Evolutionary conservation across 2,329 filamentous ascomycete genomes (phyloP).

Genomic region (Stachybotrys chartarum): DNA sequence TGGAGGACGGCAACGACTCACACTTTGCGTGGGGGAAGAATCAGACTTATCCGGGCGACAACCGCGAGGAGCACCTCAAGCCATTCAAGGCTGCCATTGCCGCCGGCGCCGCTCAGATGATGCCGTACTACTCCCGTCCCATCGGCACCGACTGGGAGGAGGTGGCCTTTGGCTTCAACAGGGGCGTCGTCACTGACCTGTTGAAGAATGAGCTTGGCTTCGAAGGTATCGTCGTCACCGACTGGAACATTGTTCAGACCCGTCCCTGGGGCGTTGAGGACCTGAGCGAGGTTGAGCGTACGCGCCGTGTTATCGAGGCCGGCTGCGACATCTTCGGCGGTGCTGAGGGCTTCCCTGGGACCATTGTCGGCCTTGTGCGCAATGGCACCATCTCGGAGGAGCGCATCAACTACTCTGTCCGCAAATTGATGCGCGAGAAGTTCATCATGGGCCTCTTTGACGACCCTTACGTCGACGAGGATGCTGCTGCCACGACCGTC

Average conservation of each 20-base stretch:
- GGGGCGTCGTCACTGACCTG: conserved; percentile 38
- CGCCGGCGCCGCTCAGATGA: conserved; percentile 41
- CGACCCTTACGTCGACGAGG: conserved; percentile 38
- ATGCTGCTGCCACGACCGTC: conserved; percentile 31
- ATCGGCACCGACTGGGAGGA: conserved; percentile 36
- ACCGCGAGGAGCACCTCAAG: conserved; percentile 42
- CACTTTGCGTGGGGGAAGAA: conserved; percentile 42
- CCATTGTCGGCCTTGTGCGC: conserved; percentile 37
- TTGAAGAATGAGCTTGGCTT: conserved; percentile 39
- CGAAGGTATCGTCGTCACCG: conserved; percentile 39
- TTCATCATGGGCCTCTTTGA: conserved; percentile 44
- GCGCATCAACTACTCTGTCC: conserved; percentile 36
- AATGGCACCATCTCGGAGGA: conserved; percentile 32
- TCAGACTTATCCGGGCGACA: conserved; percentile 40
- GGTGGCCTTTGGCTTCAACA: conserved; percentile 43
- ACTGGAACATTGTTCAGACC: conserved; percentile 42
- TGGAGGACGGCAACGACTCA: conserved; percentile 40
- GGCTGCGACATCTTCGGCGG: conserved; percentile 45
- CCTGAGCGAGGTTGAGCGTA: conserved; percentile 33
- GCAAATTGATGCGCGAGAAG: conserved; percentile 38
- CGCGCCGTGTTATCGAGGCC: conserved; percentile 35
- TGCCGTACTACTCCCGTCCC: conserved; percentile 43
- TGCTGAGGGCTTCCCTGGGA: conserved; percentile 33
- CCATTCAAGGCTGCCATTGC: conserved; percentile 43
- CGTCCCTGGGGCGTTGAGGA: conserved; percentile 42